phyloP scores from a whole-genome alignment of 2,329 filamentous ascomycete genomes.

The Microsporum audouinii region DNA sequence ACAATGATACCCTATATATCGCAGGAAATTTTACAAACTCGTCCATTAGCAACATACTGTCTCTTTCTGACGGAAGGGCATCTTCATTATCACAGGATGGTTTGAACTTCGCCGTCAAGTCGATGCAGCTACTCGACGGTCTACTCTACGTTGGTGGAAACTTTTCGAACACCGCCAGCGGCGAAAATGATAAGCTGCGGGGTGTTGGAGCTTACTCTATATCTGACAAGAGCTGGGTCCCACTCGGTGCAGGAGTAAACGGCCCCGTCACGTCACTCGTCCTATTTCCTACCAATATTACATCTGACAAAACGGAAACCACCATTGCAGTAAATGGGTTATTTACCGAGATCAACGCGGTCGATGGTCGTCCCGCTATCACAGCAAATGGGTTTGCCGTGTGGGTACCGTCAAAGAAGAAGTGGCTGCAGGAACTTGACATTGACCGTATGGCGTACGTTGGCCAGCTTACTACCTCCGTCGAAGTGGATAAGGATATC shows the following conservation, averaged over 20 bases:
- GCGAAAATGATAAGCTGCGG: slow-evolving; percentile 52
- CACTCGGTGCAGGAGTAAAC: slow-evolving; percentile 77
- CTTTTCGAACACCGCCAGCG: slow-evolving; percentile 62
- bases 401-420: slow-evolving; percentile 74
- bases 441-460: slow-evolving; percentile 53
- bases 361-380: slow-evolving; percentile 47
- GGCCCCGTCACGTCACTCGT: slow-evolving; percentile 66
- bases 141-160: slow-evolving; percentile 70
- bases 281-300: slow-evolving; percentile 67
- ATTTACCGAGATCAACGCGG: slow-evolving; percentile 56
- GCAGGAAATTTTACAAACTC: slow-evolving; percentile 72
- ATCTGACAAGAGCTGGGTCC: slow-evolving; percentile 55
- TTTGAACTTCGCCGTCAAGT: slow-evolving; percentile 65
- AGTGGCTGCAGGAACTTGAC: slow-evolving; percentile 76
- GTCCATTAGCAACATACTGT: slow-evolving; percentile 63
- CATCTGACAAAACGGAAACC: slow-evolving; percentile 53
- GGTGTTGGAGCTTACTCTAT: slow-evolving; percentile 69
- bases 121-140: slow-evolving; percentile 56
- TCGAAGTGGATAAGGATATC: slow-evolving; percentile 49
- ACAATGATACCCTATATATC: slow-evolving; percentile 57
- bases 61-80: slow-evolving; percentile 53
- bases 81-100: slow-evolving; percentile 57
- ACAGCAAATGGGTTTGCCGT: slow-evolving; percentile 67
- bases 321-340: slow-evolving; percentile 70
- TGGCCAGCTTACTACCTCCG: slow-evolving; percentile 60